phyloP scores from a whole-genome alignment of 2,329 filamentous ascomycete species.

The Bipolaris zeicola region DNA sequence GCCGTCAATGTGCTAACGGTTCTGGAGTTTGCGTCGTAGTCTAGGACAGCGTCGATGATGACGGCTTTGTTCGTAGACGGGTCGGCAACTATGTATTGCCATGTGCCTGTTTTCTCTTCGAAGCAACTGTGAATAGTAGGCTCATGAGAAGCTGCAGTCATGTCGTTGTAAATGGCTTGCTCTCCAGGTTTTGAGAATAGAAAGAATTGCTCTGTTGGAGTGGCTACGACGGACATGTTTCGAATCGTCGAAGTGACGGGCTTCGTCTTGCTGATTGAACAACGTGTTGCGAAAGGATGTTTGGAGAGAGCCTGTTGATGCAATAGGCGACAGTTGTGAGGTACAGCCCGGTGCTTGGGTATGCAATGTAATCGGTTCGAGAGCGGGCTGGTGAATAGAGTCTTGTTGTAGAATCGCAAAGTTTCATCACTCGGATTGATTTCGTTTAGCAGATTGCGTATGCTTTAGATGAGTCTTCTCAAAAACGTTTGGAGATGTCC shows the following conservation, averaged over 20 bases:
- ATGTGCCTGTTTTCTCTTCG: slow-evolving; percentile 57
- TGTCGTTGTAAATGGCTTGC: neutral
- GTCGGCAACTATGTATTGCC: slow-evolving; percentile 66
- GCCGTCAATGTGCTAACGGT: slow-evolving; percentile 59
- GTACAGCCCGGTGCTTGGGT: neutral
- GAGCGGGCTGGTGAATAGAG: neutral
- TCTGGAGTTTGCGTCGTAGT: slow-evolving; percentile 57
- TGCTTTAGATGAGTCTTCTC: neutral
- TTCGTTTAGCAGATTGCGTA: neutral
- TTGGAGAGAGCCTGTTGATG: neutral
- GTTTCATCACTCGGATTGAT: neutral
- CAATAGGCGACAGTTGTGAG: neutral
- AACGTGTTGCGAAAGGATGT: too few relatives aligned
- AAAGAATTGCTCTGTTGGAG: neutral
- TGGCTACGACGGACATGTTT: neutral
- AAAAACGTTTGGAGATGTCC: neutral
- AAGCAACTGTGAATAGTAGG: slow-evolving; percentile 33
- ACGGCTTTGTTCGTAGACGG: slow-evolving; percentile 55
- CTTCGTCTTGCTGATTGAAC: neutral
- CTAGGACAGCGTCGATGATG: slow-evolving; percentile 67
- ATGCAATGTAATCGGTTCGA: neutral
- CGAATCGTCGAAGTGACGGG: neutral
- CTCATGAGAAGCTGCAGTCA: neutral
- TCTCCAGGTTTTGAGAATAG: neutral
- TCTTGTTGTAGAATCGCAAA: neutral